Evolutionary conservation across 495 filamentous ascomycete species (phyloP).

Genomic region (Xylaria flabelliformis): DNA sequence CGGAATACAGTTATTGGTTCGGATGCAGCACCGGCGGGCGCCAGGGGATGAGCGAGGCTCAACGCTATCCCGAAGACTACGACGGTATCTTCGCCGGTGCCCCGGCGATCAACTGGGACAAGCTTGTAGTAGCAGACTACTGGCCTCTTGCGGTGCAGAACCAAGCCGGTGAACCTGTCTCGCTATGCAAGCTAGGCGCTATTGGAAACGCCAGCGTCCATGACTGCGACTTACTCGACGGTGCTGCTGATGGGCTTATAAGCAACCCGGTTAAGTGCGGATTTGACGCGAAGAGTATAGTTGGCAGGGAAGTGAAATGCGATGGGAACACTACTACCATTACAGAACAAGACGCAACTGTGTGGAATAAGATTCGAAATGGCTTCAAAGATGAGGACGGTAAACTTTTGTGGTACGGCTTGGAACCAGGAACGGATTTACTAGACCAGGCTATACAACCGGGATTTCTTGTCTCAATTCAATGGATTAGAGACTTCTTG

Average conservation of each 20-base stretch:
- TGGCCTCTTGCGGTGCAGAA: conserved; percentile 43
- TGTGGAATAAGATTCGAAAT: conserved; percentile 50
- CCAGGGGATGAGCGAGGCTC: conserved; percentile 51
- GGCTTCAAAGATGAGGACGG: conserved; percentile 26
- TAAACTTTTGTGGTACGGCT: conserved; percentile 32
- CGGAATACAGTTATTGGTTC: conserved; percentile 51
- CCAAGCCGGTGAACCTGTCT: conserved; percentile 23
- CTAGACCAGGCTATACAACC: conserved; percentile 16
- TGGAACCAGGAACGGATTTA: conserved; percentile 38
- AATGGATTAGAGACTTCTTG: conserved; percentile 37
- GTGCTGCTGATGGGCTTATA: conserved; percentile 48
- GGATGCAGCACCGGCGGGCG: conserved; percentile 59
- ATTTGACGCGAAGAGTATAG: conserved; percentile 43
- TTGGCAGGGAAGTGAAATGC: conserved; percentile 38
- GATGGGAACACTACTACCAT: conserved; percentile 38
- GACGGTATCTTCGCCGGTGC: conserved; percentile 66
- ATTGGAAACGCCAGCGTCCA: conserved; percentile 38
- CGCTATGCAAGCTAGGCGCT: conserved; percentile 35
- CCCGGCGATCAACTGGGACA: conserved; percentile 46
- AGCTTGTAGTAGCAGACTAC: conserved; percentile 31
- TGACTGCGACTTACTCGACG: conserved; percentile 49
- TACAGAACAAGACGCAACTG: conserved; percentile 31
- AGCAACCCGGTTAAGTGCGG: conserved; percentile 43
- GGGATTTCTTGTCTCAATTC: conserved; percentile 27
- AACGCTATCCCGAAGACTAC: conserved; percentile 55